These are phyloP conservation scores for Mercurialis annua DNA, from an alignment of 345 rosid genomes.

Conservation along the genomic window DNA sequence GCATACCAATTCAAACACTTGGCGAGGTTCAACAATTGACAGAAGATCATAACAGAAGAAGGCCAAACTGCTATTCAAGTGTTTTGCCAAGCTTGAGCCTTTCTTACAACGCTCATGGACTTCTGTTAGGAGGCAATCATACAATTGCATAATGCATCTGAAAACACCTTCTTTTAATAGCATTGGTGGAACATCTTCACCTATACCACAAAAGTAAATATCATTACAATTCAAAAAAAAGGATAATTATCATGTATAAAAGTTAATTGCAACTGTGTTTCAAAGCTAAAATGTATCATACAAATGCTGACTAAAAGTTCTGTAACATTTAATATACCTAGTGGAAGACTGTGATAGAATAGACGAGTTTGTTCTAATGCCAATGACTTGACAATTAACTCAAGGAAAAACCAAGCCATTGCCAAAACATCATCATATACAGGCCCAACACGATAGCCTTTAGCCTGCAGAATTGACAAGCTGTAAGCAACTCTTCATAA, in stretches of 20 bases:
- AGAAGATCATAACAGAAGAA: conserved; percentile 97
- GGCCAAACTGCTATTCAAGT: conserved; percentile 95
- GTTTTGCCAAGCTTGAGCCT: conserved; percentile 92
- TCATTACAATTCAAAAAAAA: background rate
- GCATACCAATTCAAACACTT: conserved; percentile 94
- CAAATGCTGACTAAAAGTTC: background rate
- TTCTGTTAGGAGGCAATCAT: conserved; percentile 94
- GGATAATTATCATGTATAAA: background rate
- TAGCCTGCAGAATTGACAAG: conserved; percentile 59
- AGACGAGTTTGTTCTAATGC: conserved; percentile 93
- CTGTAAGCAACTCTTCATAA: conserved; percentile 1
- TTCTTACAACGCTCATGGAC: conserved; percentile 98
- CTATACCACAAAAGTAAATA: conserved; percentile 35
- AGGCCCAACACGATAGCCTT: conserved; percentile 99
- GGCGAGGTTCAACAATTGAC: conserved; percentile 91
- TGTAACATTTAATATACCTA: conserved; percentile 45
- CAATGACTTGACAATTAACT: conserved; percentile 96
- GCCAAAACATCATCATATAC: conserved; percentile 97
- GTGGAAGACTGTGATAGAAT: conserved; percentile 80
- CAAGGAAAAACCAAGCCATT: conserved; percentile 99
- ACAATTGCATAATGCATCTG: conserved; percentile 85
- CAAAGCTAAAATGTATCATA: background rate
- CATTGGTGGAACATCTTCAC: conserved; percentile 98
- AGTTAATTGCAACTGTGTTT: background rate
- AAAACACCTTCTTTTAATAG: conserved; percentile 94